Base-by-base conservation (phyloP, 106 monocot species). In the Acanthochlamys bracteata region DNA sequence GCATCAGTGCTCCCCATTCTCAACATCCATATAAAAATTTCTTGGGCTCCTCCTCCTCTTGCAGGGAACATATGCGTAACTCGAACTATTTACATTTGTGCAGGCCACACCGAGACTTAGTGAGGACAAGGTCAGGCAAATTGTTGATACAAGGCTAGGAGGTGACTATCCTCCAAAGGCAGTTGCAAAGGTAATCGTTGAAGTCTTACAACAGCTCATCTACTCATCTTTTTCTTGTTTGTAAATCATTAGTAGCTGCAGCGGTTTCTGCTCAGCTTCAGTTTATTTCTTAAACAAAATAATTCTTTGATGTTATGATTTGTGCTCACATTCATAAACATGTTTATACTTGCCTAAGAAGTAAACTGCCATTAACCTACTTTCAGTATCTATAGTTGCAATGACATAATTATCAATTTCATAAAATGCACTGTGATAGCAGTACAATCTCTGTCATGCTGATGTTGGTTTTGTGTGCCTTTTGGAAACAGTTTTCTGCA, bases 31-130 rank as follows among this genome's bases (percentile, higher is more conserved):
- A 33, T 33, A 33, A 6, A 33, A 33, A 1, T 33, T 33, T 33
- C 33, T 33, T 33, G 33, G 4, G 33, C 20, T 20, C 4, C 9
- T 57, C 19, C 16, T 55, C 6, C 20, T 57, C 22, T 24, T 62
- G 41, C 33, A 41, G 9, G 49, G 49, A 1, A 49, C 49, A 49
- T 49, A 3, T 49, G 49, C 4, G 49, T 49, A 49, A 49, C 9
- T 55, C 20, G 19, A 63, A 7, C 4, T 22, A 14, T 45, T 22
- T 0, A 21, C n/a, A 7, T 14, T 46, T 21, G 11, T 69, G 70
- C 65, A 76, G 76, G 70, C 70, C 2, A 76, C 76, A 25, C 76
- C 76, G 41, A 76, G 58, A 49, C 61, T 76, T 10, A 73, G 73
- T 47, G 69, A 76, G 60, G 76, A 76, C 42, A 76, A 69, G 16